phyloP scores from a whole-genome alignment of 768 basidiomycete genomes.

The Amylocystis lapponica region DNA sequence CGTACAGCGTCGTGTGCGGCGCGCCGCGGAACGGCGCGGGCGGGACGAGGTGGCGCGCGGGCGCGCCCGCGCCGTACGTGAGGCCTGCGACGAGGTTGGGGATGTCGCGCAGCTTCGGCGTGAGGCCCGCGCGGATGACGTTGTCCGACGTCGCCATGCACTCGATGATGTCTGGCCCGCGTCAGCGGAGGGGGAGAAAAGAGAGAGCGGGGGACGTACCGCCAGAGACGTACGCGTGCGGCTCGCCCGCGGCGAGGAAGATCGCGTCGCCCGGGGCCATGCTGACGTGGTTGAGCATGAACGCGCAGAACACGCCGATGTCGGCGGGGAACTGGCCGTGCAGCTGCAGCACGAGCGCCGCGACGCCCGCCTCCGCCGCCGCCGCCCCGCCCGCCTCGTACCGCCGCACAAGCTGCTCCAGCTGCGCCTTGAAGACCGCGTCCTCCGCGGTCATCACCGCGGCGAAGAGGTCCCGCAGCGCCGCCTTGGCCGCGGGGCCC shows the following conservation, averaged over 20 bases:
- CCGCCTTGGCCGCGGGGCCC: constrained; percentile 47
- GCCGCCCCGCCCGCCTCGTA: constrained; percentile 44
- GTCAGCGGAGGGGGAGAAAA: no score
- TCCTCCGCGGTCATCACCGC: constrained; percentile 79
- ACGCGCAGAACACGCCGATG: constrained; percentile 89
- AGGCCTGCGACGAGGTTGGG: constrained; percentile 82
- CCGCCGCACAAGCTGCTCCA: constrained; percentile 53
- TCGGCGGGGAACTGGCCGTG: constrained; percentile 83
- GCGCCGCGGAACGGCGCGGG: constrained; percentile 42
- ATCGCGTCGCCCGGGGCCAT: constrained; percentile 84
- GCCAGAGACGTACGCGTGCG: constrained; percentile 93
- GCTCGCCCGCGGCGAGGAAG: constrained; percentile 93
- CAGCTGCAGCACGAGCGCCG: constrained; percentile 57
- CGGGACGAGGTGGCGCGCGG: constrained; percentile 62
- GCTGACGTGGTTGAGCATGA: constrained; percentile 80
- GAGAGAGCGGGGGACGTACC: constrained; percentile 47
- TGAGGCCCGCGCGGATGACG: constrained; percentile 96
- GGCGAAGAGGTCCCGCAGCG: constrained; percentile 72
- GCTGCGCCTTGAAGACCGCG: constrained; percentile 43
- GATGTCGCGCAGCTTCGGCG: constrained; percentile 93
- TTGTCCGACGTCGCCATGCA: constrained; percentile 99
- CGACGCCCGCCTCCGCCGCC: constrained; percentile 40
- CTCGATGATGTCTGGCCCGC: constrained; percentile 81
- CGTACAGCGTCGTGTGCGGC: constrained; percentile 53
- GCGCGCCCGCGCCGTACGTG: constrained; percentile 73